Percentiles rank a stretch among this genome's conserved stretches.
These are phyloP conservation scores for Pseudocercospora ulei DNA, from an alignment of 2,329 filamentous ascomycete genomes.

Conservation along the genomic window DNA sequence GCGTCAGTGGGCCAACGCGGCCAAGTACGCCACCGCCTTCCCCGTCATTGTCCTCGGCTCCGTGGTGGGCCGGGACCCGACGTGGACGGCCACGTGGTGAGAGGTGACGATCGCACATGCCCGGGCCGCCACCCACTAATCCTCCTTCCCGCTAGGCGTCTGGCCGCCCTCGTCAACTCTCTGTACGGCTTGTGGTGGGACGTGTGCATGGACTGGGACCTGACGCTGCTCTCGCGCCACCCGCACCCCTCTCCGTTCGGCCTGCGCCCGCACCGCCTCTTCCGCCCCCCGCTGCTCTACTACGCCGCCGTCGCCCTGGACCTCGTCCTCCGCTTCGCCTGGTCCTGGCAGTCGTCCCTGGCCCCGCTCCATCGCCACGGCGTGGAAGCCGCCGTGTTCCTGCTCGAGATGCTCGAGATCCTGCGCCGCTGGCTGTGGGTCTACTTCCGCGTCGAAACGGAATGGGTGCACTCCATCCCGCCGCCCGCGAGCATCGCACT, in stretches of 20 bases:
- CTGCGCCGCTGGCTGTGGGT: slow-evolving; percentile 91
- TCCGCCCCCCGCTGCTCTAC: slow-evolving; percentile 65
- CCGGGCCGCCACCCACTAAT: slow-evolving; percentile 7
- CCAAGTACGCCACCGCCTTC: slow-evolving; percentile 90
- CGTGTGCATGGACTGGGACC: slow-evolving; percentile 89
- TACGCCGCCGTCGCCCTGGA: slow-evolving; percentile 73
- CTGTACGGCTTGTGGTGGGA: slow-evolving; percentile 99
- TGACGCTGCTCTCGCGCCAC: slow-evolving; percentile 62
- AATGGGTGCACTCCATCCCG: slow-evolving; percentile 53
- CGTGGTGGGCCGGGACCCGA: slow-evolving; percentile 19
- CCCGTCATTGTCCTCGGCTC: slow-evolving; percentile 66
- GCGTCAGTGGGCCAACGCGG: slow-evolving; percentile 73
- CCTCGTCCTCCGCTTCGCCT: slow-evolving; percentile 73
- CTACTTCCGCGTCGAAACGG: slow-evolving; percentile 88
- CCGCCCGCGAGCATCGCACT: slow-evolving; percentile 14
- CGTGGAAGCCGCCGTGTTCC: slow-evolving; percentile 77
- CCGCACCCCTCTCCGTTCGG: slow-evolving; percentile 63
- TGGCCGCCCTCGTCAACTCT: slow-evolving; percentile 57
- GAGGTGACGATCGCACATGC: slow-evolving; percentile 6
- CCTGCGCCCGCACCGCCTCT: slow-evolving; percentile 62
- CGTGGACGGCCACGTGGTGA: slow-evolving; percentile 21
- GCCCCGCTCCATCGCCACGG: slow-evolving; percentile 76
- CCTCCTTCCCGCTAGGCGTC: slow-evolving; percentile 18
- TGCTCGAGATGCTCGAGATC: slow-evolving; percentile 79
- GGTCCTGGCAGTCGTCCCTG: slow-evolving; percentile 77